These are phyloP conservation scores for Mycena leptocephala DNA, from an alignment of 768 basidiomycete species.

Conservation along the genomic window DNA sequence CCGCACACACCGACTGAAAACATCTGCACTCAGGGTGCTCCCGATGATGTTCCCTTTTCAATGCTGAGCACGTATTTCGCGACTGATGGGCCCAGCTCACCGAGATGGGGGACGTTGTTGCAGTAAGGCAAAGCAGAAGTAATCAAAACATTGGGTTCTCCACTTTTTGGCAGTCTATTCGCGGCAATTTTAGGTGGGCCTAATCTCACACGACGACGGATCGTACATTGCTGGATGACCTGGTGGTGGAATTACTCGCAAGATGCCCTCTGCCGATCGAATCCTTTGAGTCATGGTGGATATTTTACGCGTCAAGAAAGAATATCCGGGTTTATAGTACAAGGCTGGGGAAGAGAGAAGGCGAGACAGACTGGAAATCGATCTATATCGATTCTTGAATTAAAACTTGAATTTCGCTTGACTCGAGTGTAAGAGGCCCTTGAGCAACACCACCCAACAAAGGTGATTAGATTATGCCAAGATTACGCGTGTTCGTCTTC, in stretches of 20 bases:
- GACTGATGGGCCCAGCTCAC: constrained; percentile 58
- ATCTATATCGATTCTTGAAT: constrained; percentile 34
- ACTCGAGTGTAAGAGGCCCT: constrained; percentile 14
- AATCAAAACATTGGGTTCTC: constrained; percentile 91
- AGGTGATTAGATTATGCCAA: background rate
- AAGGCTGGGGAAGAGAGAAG: constrained; percentile 27
- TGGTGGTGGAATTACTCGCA: constrained; percentile 68
- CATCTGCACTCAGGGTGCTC: constrained; percentile 96
- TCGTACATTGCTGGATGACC: constrained; percentile 67
- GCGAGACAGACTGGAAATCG: constrained; percentile 34
- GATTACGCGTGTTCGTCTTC: background rate
- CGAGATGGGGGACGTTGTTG: constrained; percentile 97
- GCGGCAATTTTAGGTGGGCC: constrained; percentile 23
- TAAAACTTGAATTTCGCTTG: constrained; percentile 9
- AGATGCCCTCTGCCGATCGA: constrained; percentile 64
- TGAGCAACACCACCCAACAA: background rate
- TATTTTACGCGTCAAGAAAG: constrained; percentile 48
- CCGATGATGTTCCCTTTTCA: constrained; percentile 89
- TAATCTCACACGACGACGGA: constrained; percentile 27
- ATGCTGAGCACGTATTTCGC: constrained; percentile 29
- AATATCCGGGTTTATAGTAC: constrained; percentile 34
- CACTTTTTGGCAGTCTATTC: constrained; percentile 80
- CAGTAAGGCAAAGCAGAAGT: constrained; percentile 97
- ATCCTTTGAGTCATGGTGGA: constrained; percentile 69
- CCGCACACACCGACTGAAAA: constrained; percentile 89